These are phyloP conservation scores for Aspergillus sparsus DNA, from an alignment of 495 filamentous ascomycete genomes.

Conservation along the genomic window DNA sequence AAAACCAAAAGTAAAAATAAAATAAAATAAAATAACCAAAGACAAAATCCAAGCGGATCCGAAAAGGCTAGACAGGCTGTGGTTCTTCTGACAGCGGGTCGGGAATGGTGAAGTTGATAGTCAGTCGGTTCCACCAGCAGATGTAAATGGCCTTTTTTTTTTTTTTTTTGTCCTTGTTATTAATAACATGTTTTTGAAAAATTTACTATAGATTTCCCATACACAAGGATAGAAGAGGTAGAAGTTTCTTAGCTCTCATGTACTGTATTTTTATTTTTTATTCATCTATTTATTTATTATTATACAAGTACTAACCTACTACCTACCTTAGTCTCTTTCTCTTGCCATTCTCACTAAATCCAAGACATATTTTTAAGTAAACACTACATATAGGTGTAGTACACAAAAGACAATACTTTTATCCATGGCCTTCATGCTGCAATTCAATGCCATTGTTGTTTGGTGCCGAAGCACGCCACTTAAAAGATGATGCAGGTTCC, in stretches of 20 bases:
- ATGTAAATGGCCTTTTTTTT: slow-evolving; percentile 6
- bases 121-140: slow-evolving; percentile 21
- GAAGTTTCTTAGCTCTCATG: too few relatives aligned
- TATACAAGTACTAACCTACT: too few relatives aligned
- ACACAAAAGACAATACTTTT: too few relatives aligned
- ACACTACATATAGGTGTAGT: too few relatives aligned
- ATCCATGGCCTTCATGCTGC: neutral
- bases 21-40: slow-evolving; percentile 10
- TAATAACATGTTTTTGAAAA: neutral
- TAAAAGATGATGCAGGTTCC: neutral
- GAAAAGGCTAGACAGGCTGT: slow-evolving; percentile 11
- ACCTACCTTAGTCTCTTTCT: too few relatives aligned
- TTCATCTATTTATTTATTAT: too few relatives aligned
- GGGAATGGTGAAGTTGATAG: slow-evolving; percentile 18
- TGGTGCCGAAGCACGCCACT: neutral
- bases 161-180: neutral
- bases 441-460: neutral
- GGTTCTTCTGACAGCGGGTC: slow-evolving; percentile 29
- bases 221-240: too few relatives aligned
- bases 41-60: slow-evolving; percentile 21
- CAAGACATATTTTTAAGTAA: too few relatives aligned
- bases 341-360: too few relatives aligned
- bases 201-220: neutral
- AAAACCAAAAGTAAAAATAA: slow-evolving; percentile 18
- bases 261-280: too few relatives aligned